Base-by-base conservation (phyloP, 108 stramenopile genomes). In the Pseudonitzschia multiseries region DNA sequence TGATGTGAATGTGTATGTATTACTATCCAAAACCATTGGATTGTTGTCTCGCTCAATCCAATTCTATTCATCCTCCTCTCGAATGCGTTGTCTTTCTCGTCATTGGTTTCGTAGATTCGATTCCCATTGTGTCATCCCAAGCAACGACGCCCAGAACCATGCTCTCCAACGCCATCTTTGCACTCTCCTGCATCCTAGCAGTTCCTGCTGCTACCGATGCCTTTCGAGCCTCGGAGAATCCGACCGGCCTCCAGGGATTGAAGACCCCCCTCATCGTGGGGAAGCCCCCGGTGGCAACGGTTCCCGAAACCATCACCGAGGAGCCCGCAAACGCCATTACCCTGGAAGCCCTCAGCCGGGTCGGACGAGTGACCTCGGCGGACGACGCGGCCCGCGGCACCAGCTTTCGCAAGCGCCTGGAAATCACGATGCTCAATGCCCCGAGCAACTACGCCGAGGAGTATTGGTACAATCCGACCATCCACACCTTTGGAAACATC, bases 401-500 rank as follows among this genome's bases (percentile, higher is more conserved):
- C 21, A 31, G 26, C 31, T 8, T 41, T n/a, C 59, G 70, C 20
- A 80, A 74, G 44, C 57, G 43, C 32, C 70, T 73, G 69, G 54
- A 56, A 24, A 56, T 56, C 24, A 22, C 22, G 5, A 6, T 56
- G 10, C 4, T 26, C 54, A 56, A 56, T 56, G 79, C 73, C 51
- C 68, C 69, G 9, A 74, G 65, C 52, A 68, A 80, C 14, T 50
- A 41, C 22, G 31, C 21, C 0, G 64, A 64, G 3, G 77, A 83
- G 44, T 83, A 83, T 48, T 83, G 82, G 82, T 71, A 59, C 70
- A 65, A 62, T 67, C 68, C 75, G 2, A 67, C 62, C n/a, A 84
- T 84, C 65, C 83, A 84, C 57, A 74, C 75, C 12, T 57, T 84
- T 20, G 83, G 83, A 1, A 84, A 84, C 60, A 48, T 68, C 48